phyloP scores from a whole-genome alignment of 1,139 yeast species.

The Kurtzmaniella quercitrusa region DNA sequence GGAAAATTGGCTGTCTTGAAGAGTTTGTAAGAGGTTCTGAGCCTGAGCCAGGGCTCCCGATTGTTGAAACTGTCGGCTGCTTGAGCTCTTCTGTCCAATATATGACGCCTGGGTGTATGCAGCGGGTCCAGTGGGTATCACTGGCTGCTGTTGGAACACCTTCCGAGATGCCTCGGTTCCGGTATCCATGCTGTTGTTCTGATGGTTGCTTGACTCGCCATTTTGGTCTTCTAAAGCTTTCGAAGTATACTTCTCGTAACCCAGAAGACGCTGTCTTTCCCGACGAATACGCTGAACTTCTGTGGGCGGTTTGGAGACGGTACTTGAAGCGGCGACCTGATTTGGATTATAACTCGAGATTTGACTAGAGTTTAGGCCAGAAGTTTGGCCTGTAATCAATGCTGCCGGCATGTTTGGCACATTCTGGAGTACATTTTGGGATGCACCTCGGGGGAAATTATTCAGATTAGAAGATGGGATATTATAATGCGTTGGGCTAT shows the following conservation, averaged over 20 bases:
- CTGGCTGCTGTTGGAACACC: background rate
- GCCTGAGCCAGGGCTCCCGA: background rate
- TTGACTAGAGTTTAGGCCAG: too few species aligned
- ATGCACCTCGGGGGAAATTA: background rate
- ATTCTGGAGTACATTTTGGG: background rate
- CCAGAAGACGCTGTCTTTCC: background rate
- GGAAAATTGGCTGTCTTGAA: conserved; percentile 6
- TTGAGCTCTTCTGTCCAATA: background rate
- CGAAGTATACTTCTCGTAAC: background rate
- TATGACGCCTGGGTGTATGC: background rate
- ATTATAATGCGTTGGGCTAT: too few species aligned
- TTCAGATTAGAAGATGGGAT: background rate
- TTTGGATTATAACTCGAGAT: too few species aligned
- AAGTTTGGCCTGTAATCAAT: background rate
- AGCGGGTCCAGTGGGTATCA: background rate
- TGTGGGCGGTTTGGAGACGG: background rate
- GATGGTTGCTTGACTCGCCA: background rate
- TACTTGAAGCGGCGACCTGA: too few species aligned
- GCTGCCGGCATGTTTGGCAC: background rate
- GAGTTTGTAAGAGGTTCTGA: background rate
- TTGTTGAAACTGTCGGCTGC: background rate
- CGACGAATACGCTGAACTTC: background rate
- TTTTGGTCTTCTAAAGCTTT: background rate
- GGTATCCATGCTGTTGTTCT: background rate
- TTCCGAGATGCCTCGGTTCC: background rate